Evolutionary conservation across 495 filamentous ascomycete species (phyloP), one percentile per base, ranked within the genome.

Genomic region (Hypoxylon subgilvum): DNA sequence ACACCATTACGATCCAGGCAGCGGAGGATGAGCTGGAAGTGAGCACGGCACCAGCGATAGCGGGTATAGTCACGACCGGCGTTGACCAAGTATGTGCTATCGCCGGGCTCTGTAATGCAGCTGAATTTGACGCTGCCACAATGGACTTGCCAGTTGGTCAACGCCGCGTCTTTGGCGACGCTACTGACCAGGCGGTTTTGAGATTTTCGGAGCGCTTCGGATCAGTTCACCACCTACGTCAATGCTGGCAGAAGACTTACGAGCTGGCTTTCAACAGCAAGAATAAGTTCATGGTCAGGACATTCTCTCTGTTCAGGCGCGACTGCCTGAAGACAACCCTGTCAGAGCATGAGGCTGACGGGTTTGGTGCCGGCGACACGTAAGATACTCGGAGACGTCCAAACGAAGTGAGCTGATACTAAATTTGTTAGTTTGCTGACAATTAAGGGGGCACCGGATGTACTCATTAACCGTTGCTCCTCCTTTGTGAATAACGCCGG

Each of bases 231-330:
- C 74, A 82, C 13, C 63, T 85, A 4, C 74, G 78, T 9, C 62
- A 76, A 10, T 62, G 70, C 17, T 87, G 82, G 77, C 76, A 77
- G 30, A 83, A 78, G 31, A 76, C 82, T 5, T 88, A 84, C 68
- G 81, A 89, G 56, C 72, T 90, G 5, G 84, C 84, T 0, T 91
- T 92, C 73, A 92, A 90, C 67, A 86, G 82, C 63, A 89, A 89
- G 74, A 90, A 89, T 66, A 92, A 90, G 65, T 91, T 82, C 69
- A 89, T 88, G 85, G 77, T 88, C 42, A 54, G 73, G 23, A 74
- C 74, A 3, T 68, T 79, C 5, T 69, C 71, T 5, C 36, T 76
- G 25, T 67, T 61, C 7, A 60, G 73, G 22, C 52, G 65, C 18
- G 71, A 76, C n/a, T 77, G 74, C 10, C 57, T 79, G 6, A 17